Percentiles rank a stretch among this genome's conserved stretches.
phyloP scores from a whole-genome alignment of 192 early-diverging fungal genomes.

The Linnemannia exigua region DNA sequence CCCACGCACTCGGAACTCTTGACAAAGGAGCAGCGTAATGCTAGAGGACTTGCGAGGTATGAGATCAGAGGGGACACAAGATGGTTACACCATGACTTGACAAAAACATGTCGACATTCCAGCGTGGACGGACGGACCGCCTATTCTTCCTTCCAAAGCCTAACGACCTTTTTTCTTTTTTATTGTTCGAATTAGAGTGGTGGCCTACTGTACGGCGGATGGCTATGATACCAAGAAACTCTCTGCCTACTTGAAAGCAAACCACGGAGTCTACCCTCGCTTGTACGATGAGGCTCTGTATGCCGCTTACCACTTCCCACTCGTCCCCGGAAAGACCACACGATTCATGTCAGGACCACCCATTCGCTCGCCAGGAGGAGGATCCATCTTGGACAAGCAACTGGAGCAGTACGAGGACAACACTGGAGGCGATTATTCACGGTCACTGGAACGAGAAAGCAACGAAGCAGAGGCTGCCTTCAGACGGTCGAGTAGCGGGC shows the following conservation, averaged over 20 bases:
- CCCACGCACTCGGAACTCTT: constrained; percentile 68
- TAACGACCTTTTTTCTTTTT: background rate
- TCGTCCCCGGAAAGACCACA: constrained; percentile 57
- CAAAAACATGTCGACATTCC: background rate
- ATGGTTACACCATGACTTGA: background rate
- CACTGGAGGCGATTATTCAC: constrained; percentile 48
- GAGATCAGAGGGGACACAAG: background rate
- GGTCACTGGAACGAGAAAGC: constrained; percentile 31
- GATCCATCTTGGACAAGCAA: constrained; percentile 65
- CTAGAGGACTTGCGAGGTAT: constrained; percentile 60
- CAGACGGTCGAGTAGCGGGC: constrained; percentile 24
- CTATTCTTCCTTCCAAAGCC: background rate
- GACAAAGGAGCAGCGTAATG: constrained; percentile 66
- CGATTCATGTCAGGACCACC: constrained; percentile 44
- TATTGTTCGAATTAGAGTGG: constrained; percentile 61
- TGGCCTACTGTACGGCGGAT: constrained; percentile 84
- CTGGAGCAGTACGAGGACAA: constrained; percentile 61
- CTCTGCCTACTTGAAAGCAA: constrained; percentile 58
- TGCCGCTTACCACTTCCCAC: constrained; percentile 69
- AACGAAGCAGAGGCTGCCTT: constrained; percentile 21
- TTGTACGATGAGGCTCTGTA: constrained; percentile 70
- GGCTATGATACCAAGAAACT: constrained; percentile 65
- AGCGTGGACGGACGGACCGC: background rate
- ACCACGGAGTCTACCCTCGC: constrained; percentile 66
- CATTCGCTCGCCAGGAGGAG: constrained; percentile 62